phyloP scores from a whole-genome alignment of 2,329 filamentous ascomycete species.

The Sporothrix pallida region DNA sequence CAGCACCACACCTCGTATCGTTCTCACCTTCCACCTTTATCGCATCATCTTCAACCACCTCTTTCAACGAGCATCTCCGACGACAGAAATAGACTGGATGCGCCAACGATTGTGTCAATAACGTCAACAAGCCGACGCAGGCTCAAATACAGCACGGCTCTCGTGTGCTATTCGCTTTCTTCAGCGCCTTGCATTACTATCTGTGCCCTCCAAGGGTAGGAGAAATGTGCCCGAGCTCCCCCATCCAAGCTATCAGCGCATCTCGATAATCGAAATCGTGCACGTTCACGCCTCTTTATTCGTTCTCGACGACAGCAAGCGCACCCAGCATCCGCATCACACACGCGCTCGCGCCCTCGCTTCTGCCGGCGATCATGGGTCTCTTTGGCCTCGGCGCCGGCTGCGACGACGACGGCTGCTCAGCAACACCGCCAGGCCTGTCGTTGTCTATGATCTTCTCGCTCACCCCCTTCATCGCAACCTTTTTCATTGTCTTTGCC shows the following conservation, averaged over 20 bases:
- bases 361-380: slow-evolving; percentile 25
- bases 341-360: neutral
- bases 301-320: neutral
- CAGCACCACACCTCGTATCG: slow-evolving; percentile 7
- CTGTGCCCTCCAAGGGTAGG: neutral
- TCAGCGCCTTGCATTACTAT: neutral
- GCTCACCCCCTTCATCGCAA: slow-evolving; percentile 72
- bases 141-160: neutral
- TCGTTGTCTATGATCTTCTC: slow-evolving; percentile 54
- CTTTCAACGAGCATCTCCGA: neutral
- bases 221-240: slow-evolving; percentile 24
- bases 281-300: neutral
- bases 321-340: neutral
- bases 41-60: neutral
- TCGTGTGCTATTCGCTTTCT: slow-evolving; percentile 2
- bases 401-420: slow-evolving; percentile 66
- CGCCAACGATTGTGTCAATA: neutral
- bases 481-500: slow-evolving; percentile 68
- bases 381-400: slow-evolving; percentile 44
- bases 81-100: neutral
- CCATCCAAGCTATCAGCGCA: slow-evolving; percentile 5
- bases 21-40: neutral
- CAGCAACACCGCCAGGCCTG: slow-evolving; percentile 51
- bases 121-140: neutral
- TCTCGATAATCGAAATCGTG: slow-evolving; percentile 16